A percentile compares a stretch with the other conserved stretches of the same genome.
These are phyloP conservation scores for Tylopilus sp. DNA, from an alignment of 768 basidiomycete genomes.

Conservation along the genomic window DNA sequence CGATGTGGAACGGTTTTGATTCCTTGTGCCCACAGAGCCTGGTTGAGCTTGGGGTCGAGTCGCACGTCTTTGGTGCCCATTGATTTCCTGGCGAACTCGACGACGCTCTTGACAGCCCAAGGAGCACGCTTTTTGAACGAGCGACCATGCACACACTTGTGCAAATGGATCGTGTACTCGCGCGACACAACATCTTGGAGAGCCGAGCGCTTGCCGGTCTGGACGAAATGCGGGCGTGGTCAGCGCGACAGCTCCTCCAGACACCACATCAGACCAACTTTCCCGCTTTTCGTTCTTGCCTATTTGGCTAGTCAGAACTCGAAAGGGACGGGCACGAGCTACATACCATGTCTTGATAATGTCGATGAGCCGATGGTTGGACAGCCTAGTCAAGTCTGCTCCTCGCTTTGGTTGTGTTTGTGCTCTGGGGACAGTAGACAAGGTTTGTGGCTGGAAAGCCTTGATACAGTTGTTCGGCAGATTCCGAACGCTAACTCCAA, in stretches of 20 bases:
- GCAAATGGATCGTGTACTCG: slow-evolving; percentile 98
- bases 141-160: slow-evolving; percentile 89
- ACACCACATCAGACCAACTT: slow-evolving; percentile 22
- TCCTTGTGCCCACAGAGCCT: slow-evolving; percentile 90
- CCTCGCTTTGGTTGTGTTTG: slow-evolving; percentile 36
- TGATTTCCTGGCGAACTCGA: slow-evolving; percentile 85
- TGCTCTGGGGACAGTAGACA: slow-evolving; percentile 36
- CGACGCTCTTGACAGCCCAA: slow-evolving; percentile 91
- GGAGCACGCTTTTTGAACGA: slow-evolving; percentile 99
- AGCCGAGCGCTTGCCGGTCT: slow-evolving; percentile 92
- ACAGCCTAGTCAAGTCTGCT: slow-evolving; percentile 1
- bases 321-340: background rate
- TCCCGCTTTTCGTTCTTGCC: slow-evolving; percentile 43
- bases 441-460: slow-evolving; percentile 59
- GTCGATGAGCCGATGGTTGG: slow-evolving; percentile 41
- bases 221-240: slow-evolving; percentile 1
- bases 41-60: slow-evolving; percentile 94
- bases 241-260: background rate
- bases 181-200: slow-evolving; percentile 97
- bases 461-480: slow-evolving; percentile 36
- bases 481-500: no score
- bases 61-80: slow-evolving; percentile 97
- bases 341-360: slow-evolving; percentile 70
- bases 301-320: slow-evolving; percentile 15
- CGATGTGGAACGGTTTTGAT: slow-evolving; percentile 93